Evolutionary conservation across 805 yeast species (phyloP).

Genomic region (Yarrowia deformans): DNA sequence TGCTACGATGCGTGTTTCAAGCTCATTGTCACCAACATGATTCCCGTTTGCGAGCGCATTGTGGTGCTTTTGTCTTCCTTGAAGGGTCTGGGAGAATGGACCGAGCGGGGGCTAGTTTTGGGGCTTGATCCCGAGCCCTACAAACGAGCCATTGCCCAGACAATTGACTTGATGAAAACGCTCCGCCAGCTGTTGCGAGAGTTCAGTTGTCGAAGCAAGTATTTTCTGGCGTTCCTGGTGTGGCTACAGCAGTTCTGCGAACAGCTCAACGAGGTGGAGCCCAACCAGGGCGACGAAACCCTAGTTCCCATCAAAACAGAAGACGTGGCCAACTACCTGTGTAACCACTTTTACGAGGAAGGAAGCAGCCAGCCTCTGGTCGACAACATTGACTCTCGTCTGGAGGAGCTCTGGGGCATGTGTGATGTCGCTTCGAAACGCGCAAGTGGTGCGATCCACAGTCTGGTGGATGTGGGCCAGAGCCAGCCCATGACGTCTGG

Average conservation of each 20-base stretch:
- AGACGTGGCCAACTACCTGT: constrained; percentile 35
- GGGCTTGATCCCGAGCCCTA: constrained; percentile 41
- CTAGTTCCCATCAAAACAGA: constrained; percentile 28
- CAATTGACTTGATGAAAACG: constrained; percentile 29
- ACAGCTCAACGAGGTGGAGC: constrained; percentile 32
- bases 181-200: constrained; percentile 10
- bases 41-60: constrained; percentile 59
- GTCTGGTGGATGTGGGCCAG: constrained; percentile 23
- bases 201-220: constrained; percentile 24
- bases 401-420: constrained; percentile 14
- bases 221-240: constrained; percentile 22
- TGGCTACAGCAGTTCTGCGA: constrained; percentile 37
- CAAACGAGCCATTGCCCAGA: constrained; percentile 12
- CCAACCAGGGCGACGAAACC: constrained; percentile 34
- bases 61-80: constrained; percentile 56
- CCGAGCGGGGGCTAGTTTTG: constrained; percentile 44
- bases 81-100: constrained; percentile 56
- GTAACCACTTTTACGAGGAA: constrained; percentile 19
- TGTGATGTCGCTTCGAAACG: constrained; percentile 22
- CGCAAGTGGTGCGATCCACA: constrained; percentile 23
- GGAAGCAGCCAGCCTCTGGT: constrained; percentile 12
- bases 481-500: constrained; percentile 24
- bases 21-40: constrained; percentile 54
- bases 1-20: constrained; percentile 57
- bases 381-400: constrained; percentile 6